Evolutionary conservation across 257 asterid genomes (phyloP), one percentile per base, ranked within the genome.

Genomic region (Coffea eugenioides): DNA sequence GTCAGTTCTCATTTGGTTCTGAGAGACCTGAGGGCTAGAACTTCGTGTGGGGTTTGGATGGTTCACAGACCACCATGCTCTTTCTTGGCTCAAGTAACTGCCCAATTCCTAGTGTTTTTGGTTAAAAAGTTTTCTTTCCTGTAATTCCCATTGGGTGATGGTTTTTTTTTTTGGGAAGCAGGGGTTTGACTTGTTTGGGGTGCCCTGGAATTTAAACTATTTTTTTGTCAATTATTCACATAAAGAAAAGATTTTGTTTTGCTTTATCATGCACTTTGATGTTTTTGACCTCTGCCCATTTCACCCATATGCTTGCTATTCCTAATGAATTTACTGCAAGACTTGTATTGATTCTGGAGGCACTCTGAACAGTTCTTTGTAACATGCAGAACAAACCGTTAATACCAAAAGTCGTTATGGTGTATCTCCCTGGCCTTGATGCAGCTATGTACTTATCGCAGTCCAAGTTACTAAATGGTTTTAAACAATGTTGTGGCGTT

Each of bases 351-450:
- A 68, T 61, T 27, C 62, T 66, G 20, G 31, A 23, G 75, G 69
- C 18, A 52, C 85, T 86, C 85, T 86, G 49, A 81, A n/a, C 78
- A 56, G 18, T 21, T 56, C 54, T 72, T 46, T 68, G 36, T 79
- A 61, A 78, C 77, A 46, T 90, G 95, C 95, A 93, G 98, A 93
- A 95, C 90, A 95, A 90, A 79, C 98, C 98, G 61, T 84, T 95
- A 80, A 95, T 95, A 82, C 92, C 96, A 77, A 95, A 93, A 83
- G 97, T 95, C 69, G 93, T 94, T 78, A 91, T 95, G 97, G 90
- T 95, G 65, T 93, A 96, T 88, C 75, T 94, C 83, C 98, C 97
- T 79, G 98, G 99, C 77, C 97, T 96, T 85, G 98, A 92, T 86
- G 97, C 98, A 52, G 98, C 96, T n/a, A 84, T 94, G 78, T 96